Evolutionary conservation across 495 filamentous ascomycete genomes (phyloP).

Genomic region (Aspergillus affinis): DNA sequence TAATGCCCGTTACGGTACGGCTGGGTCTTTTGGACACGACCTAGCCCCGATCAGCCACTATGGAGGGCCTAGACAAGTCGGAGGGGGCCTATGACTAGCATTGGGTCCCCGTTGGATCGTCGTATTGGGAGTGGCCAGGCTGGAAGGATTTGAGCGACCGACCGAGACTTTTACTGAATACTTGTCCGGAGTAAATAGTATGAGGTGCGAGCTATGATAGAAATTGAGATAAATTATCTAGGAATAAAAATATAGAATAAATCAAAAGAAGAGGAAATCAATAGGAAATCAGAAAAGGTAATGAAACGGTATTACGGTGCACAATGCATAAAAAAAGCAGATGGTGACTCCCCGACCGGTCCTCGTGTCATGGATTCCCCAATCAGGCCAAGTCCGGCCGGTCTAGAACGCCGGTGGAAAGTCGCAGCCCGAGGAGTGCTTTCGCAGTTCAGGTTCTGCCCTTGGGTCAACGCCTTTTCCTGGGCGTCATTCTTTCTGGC

Average conservation of each 20-base stretch:
- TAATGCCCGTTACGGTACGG: constrained; percentile 21
- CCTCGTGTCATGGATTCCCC: constrained; percentile 30
- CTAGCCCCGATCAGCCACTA: constrained; percentile 27
- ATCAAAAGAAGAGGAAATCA: too few species aligned
- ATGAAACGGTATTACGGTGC: too few species aligned
- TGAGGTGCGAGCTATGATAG: too few species aligned
- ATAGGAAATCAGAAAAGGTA: too few species aligned
- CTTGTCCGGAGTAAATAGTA: too few species aligned
- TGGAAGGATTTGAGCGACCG: neutral
- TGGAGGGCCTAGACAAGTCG: constrained; percentile 24
- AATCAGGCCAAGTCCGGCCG: constrained; percentile 20
- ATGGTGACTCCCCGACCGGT: too few species aligned
- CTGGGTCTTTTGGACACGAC: constrained; percentile 3
- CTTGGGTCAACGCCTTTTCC: constrained; percentile 17
- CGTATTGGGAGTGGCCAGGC: too few species aligned
- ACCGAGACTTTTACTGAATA: too few species aligned
- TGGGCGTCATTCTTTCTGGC: constrained; percentile 15
- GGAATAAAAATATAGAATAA: too few species aligned
- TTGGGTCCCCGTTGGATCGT: neutral
- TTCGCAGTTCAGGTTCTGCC: constrained; percentile 11
- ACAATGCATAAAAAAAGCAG: too few species aligned
- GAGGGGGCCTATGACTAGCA: constrained; percentile 8
- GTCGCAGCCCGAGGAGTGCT: constrained; percentile 22
- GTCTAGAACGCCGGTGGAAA: constrained; percentile 28
- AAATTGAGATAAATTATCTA: too few species aligned